A percentile compares a stretch with the other conserved stretches of the same genome.
Evolutionary conservation across 2,329 filamentous ascomycete species (phyloP).

Genomic region (Hypoxylon sp.): DNA sequence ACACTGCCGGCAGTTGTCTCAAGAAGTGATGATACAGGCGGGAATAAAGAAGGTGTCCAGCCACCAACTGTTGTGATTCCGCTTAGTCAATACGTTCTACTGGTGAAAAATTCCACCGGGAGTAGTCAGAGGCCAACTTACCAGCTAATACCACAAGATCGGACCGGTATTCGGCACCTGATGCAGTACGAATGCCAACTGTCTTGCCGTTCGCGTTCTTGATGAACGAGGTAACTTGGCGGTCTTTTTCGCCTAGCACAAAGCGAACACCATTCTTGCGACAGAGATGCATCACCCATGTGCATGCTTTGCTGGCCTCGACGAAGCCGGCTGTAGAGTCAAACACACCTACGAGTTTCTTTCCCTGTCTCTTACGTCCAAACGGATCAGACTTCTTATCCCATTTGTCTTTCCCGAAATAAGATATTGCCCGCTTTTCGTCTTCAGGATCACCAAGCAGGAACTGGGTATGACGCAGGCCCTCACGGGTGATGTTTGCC

Average conservation of each 20-base stretch:
- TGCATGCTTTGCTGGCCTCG: constrained; percentile 62
- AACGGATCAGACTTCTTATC: constrained; percentile 55
- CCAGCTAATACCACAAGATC: constrained; percentile 33
- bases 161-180: constrained; percentile 22
- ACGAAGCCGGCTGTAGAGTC: constrained; percentile 62
- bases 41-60: constrained; percentile 46
- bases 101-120: no score
- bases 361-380: constrained; percentile 41
- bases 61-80: constrained; percentile 37
- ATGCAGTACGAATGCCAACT: constrained; percentile 21
- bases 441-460: constrained; percentile 51
- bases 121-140: constrained; percentile 16
- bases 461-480: constrained; percentile 56
- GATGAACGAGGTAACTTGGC: constrained; percentile 52
- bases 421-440: constrained; percentile 50
- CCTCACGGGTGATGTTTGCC: constrained; percentile 55
- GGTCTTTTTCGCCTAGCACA: constrained; percentile 54
- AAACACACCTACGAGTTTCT: constrained; percentile 55
- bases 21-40: constrained; percentile 42
- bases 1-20: constrained; percentile 49
- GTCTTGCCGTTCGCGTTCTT: constrained; percentile 21
- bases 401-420: constrained; percentile 42
- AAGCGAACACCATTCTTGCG: constrained; percentile 60
- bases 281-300: constrained; percentile 54
- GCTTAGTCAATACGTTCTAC: background rate